Base-by-base conservation (phyloP, 2,329 filamentous ascomycete species). In the Colletotrichum viniferum region DNA sequence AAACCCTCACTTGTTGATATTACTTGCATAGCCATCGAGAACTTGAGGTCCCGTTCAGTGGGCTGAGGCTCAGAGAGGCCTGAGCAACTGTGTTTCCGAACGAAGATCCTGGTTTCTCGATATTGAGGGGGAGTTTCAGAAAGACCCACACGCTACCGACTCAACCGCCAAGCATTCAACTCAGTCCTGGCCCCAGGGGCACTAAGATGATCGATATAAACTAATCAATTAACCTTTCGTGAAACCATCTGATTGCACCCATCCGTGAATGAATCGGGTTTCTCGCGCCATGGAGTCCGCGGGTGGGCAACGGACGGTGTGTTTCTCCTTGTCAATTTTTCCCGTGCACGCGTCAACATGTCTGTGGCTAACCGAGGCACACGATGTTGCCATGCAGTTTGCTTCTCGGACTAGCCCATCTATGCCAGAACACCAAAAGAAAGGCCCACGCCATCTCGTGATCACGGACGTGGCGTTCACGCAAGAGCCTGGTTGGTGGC, bases 101-200 rank as follows among this genome's bases (percentile, higher is more conserved):
- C 16, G 28, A 52, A 21, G 55, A 74, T 66, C 68, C 61, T 24
- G 36, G 67, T 52, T 56, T 38, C 13, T 66, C 38, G 34, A 63
- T 72, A 58, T 34, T 72, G 73, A 72, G 69, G 43, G 56, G 62
- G 13, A 30, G 63, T 68, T 72, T 75, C 69, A 72, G 38, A n/a
- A 12, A 18, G 30, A 28, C 63, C 62, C 69, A 56, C 62, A 34
- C 8, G n/a, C 21, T 66, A 30, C 71, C 55, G 62, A 32, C 55
- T n/a, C 9, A 32, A 62, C 36, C 61, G 72, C 48, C 68, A 58
- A 71, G 38, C 30, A 48, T 7, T 34, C 67, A 48, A 62, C 34
- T 61, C 56, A 48, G 21, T 52, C 55, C 26, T 43, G 12, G 28
- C 64, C 18, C n/a, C 13, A 38, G 26, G 58, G 30, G 36, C 24